phyloP scores from a whole-genome alignment of 169 alveolate genomes.

The Cyclospora cayetanensis region DNA sequence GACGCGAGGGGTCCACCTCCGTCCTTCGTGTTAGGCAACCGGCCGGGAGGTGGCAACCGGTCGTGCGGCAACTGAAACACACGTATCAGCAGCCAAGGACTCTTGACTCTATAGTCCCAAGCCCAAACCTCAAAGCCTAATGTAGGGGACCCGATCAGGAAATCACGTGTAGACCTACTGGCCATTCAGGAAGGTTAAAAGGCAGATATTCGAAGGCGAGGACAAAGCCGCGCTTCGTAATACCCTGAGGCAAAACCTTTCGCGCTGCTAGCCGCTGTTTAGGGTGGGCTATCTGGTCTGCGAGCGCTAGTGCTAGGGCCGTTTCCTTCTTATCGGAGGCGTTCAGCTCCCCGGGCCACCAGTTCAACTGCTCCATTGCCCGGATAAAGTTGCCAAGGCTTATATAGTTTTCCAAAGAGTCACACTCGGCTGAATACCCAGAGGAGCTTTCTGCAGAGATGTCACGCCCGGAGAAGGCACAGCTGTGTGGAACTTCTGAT shows the following conservation, averaged over 20 bases:
- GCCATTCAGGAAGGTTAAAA: constrained; percentile 70
- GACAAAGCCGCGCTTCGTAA: constrained; percentile 25
- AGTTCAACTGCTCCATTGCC: neutral
- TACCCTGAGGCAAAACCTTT: neutral
- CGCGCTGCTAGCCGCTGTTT: neutral
- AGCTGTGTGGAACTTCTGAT: neutral
- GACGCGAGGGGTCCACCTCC: too few species aligned
- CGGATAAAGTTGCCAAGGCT: neutral
- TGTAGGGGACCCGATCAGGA: too few species aligned
- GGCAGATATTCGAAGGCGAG: constrained; percentile 33
- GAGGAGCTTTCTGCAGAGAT: neutral
- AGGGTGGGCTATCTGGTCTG: neutral
- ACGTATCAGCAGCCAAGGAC: neutral
- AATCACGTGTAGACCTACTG: constrained; percentile 26
- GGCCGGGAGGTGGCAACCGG: neutral
- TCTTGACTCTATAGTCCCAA: neutral
- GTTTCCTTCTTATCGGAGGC: constrained; percentile 32
- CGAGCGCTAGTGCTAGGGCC: neutral
- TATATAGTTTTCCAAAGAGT: neutral
- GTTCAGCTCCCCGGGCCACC: constrained; percentile 52
- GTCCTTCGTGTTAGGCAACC: neutral
- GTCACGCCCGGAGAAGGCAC: neutral
- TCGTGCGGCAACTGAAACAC: neutral
- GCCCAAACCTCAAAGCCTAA: too few species aligned
- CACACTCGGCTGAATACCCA: neutral